Evolutionary conservation across 2,329 filamentous ascomycete genomes (phyloP).

Genomic region (Diaporthe citrichinensis): DNA sequence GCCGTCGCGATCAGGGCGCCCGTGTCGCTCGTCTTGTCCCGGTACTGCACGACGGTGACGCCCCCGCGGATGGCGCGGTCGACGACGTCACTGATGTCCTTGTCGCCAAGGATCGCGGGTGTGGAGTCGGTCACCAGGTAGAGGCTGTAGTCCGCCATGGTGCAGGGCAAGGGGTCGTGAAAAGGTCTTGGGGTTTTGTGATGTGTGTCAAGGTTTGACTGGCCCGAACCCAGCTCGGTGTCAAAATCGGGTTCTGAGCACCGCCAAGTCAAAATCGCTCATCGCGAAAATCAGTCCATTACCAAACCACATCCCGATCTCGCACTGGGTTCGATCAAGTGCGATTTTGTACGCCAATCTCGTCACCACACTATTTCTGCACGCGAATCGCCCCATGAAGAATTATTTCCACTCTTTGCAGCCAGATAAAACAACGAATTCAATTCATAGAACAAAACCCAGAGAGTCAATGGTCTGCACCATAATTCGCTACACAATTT

Average conservation of each 20-base stretch:
- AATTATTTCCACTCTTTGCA: too few relatives aligned
- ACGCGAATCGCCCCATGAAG: too few relatives aligned
- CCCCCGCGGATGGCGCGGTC: constrained; percentile 82
- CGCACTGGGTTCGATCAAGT: background rate
- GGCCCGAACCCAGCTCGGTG: background rate
- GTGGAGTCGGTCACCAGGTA: constrained; percentile 97
- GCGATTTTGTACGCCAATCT: background rate
- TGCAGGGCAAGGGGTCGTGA: background rate
- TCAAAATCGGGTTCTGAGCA: background rate
- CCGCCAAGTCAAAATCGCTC: constrained; percentile 24
- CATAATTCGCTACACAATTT: too few relatives aligned
- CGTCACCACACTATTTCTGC: background rate
- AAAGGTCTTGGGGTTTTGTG: background rate
- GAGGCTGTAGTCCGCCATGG: constrained; percentile 78
- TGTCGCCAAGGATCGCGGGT: constrained; percentile 81
- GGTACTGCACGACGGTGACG: constrained; percentile 89
- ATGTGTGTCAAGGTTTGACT: background rate
- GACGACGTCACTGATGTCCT: constrained; percentile 80
- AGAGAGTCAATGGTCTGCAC: too few relatives aligned
- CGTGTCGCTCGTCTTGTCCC: constrained; percentile 88
- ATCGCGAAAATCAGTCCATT: constrained; percentile 21
- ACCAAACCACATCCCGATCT: constrained; percentile 15
- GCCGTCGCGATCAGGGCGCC: constrained; percentile 79
- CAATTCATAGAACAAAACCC: background rate
- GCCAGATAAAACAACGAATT: background rate